Conservation (phyloP, 2,329 filamentous ascomycete genomes). For the Monilinia laxa region DNA sequence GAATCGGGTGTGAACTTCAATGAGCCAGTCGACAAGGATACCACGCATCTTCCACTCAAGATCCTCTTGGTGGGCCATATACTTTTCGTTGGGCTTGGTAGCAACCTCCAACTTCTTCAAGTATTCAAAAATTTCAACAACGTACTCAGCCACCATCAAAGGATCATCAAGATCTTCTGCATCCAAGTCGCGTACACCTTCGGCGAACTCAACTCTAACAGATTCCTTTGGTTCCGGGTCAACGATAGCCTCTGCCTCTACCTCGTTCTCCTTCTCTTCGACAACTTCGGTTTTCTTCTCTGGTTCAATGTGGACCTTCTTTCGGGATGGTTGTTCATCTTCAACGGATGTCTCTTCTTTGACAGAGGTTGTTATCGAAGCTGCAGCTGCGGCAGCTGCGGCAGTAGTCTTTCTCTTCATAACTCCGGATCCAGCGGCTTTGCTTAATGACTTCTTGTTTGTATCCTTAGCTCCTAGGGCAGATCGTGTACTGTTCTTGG, state of each 20-base stretch:
- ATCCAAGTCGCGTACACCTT: slow-evolving; percentile 67
- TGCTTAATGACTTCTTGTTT: slow-evolving; percentile 66
- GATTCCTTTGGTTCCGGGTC: slow-evolving; percentile 35
- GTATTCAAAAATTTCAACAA: slow-evolving; percentile 96
- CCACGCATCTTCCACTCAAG: slow-evolving; percentile 98
- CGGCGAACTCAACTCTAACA: slow-evolving; percentile 36
- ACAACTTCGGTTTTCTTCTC: slow-evolving; percentile 48
- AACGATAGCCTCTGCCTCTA: slow-evolving; percentile 40
- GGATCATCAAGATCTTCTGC: slow-evolving; percentile 88
- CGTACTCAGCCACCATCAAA: slow-evolving; percentile 96
- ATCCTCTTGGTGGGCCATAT: slow-evolving; percentile 93
- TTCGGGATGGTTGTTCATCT: slow-evolving; percentile 66
- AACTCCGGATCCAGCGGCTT: slow-evolving; percentile 72
- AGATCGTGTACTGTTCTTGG: slow-evolving; percentile 65
- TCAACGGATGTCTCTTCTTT: slow-evolving; percentile 62
- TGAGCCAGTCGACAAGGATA: slow-evolving; percentile 96
- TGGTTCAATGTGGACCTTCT: slow-evolving; percentile 60
- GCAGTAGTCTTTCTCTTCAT: slow-evolving; percentile 70
- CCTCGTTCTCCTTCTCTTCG: slow-evolving; percentile 43
- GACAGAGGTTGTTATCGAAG: slow-evolving; percentile 51
- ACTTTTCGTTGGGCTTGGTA: slow-evolving; percentile 84
- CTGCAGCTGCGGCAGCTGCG: slow-evolving; percentile 44
- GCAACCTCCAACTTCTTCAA: slow-evolving; percentile 78
- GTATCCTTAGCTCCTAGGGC: slow-evolving; percentile 64
- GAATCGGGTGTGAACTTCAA: slow-evolving; percentile 97